phyloP scores from a whole-genome alignment of 176 grass and related monocot genomes.

The Elymus sibiricus region DNA sequence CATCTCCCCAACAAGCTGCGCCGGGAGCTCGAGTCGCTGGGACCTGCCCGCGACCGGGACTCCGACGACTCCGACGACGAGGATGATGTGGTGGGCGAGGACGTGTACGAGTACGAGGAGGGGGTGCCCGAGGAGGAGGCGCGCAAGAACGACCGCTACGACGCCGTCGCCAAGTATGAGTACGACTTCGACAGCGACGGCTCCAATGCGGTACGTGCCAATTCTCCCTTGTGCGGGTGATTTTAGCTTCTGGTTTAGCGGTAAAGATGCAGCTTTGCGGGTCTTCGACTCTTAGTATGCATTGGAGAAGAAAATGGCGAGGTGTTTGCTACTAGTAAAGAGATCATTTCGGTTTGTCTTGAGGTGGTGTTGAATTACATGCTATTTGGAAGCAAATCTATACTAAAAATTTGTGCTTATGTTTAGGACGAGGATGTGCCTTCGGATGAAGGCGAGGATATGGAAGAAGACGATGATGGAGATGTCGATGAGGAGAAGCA shows the following conservation, averaged over 20 bases:
- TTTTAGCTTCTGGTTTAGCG: neutral
- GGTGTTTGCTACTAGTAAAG: neutral
- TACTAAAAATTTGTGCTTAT: neutral
- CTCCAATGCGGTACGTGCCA: conserved; percentile 41
- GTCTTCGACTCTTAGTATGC: neutral
- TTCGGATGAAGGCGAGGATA: conserved; percentile 83
- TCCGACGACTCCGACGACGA: conserved; percentile 38
- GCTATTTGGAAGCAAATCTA: neutral
- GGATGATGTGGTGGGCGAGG: conserved; percentile 30
- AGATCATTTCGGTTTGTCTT: neutral
- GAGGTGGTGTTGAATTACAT: neutral
- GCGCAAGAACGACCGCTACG: conserved; percentile 81
- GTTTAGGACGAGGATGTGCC: conserved; percentile 77
- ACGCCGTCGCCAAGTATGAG: conserved; percentile 79
- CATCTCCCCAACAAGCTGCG: conserved; percentile 45
- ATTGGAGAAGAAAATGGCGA: neutral
- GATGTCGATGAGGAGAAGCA: conserved; percentile 61
- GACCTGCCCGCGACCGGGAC: conserved; percentile 1
- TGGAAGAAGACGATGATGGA: conserved; percentile 43
- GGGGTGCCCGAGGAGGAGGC: conserved; percentile 73
- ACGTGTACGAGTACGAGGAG: conserved; percentile 89
- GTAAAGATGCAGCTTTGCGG: too few relatives aligned
- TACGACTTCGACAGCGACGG: conserved; percentile 65
- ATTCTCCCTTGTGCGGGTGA: neutral
- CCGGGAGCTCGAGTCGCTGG: conserved; percentile 55